A percentile compares a stretch with the other conserved stretches of the same genome.
Evolutionary conservation across 495 filamentous ascomycete genomes (phyloP).

Genomic region (Tricharina praecox): DNA sequence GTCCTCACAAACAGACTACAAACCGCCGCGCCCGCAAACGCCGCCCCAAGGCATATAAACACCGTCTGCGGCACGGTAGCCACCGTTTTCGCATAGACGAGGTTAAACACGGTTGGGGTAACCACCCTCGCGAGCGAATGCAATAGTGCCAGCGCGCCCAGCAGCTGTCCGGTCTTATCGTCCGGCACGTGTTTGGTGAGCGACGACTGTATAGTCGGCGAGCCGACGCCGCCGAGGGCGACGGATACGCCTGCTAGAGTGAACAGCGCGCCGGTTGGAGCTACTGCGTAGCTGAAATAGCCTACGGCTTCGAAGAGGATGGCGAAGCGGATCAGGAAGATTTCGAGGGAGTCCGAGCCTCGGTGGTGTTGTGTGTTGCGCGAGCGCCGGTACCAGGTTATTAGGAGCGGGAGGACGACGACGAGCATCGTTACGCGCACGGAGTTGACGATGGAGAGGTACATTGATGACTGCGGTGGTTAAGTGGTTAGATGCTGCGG

Average conservation of each 20-base stretch:
- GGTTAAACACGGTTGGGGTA: conserved; percentile 63
- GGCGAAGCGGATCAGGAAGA: conserved; percentile 56
- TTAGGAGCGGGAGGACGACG: conserved; percentile 52
- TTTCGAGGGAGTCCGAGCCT: conserved; percentile 65
- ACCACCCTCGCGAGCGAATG: conserved; percentile 68
- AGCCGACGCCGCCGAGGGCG: conserved; percentile 65
- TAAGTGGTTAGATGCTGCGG: too few relatives aligned
- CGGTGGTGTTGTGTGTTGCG: conserved; percentile 32
- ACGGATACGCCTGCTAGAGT: conserved; percentile 53
- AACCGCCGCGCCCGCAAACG: conserved; percentile 54
- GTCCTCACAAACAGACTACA: conserved; percentile 37
- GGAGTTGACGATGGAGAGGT: conserved; percentile 58
- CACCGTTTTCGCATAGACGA: conserved; percentile 70
- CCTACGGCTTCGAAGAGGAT: conserved; percentile 65
- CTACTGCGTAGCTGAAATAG: conserved; percentile 53
- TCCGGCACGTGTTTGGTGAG: conserved; percentile 81
- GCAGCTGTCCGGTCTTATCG: conserved; percentile 61
- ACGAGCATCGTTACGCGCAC: conserved; percentile 59
- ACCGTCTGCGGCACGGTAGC: conserved; percentile 53
- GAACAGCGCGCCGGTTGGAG: conserved; percentile 37
- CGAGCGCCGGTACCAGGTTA: conserved; percentile 10
- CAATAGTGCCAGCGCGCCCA: conserved; percentile 72
- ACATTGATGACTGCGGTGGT: conserved; percentile 40
- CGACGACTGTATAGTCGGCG: conserved; percentile 62
- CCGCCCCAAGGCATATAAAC: conserved; percentile 51